phyloP scores from a whole-genome alignment of 2,329 filamentous ascomycete species.

The Arthroderma uncinatum region DNA sequence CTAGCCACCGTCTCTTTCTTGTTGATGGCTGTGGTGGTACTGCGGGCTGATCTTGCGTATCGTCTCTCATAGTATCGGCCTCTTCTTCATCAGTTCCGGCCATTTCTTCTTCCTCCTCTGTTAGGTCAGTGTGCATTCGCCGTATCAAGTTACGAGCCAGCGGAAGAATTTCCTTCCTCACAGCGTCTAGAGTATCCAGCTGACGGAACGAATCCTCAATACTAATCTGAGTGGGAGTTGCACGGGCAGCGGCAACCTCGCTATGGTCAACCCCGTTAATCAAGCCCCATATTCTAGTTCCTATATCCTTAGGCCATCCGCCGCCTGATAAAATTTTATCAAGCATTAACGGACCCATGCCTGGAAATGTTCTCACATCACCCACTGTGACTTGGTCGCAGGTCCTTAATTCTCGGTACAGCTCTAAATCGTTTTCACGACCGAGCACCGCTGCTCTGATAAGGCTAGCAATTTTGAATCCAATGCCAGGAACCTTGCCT shows the following conservation, averaged over 20 bases:
- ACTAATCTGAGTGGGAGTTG: slow-evolving; percentile 75
- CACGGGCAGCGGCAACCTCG: slow-evolving; percentile 59
- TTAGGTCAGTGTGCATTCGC: slow-evolving; percentile 67
- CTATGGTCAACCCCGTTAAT: slow-evolving; percentile 69
- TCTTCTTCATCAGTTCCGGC: slow-evolving; percentile 10
- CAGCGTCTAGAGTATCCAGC: slow-evolving; percentile 52
- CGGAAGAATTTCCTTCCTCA: slow-evolving; percentile 56
- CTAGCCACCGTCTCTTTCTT: slow-evolving; percentile 52
- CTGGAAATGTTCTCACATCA: slow-evolving; percentile 52
- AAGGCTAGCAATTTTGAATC: slow-evolving; percentile 62
- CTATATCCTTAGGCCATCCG: slow-evolving; percentile 60
- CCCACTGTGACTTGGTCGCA: slow-evolving; percentile 52
- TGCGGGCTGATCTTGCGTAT: neutral
- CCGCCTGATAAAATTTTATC: slow-evolving; percentile 59
- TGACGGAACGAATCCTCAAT: slow-evolving; percentile 85
- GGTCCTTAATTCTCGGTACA: slow-evolving; percentile 25
- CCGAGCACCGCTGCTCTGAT: slow-evolving; percentile 52
- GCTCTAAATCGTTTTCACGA: slow-evolving; percentile 26
- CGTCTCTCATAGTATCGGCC: slow-evolving; percentile 10
- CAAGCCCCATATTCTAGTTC: slow-evolving; percentile 61
- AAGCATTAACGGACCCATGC: slow-evolving; percentile 53
- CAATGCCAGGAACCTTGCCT: slow-evolving; percentile 74
- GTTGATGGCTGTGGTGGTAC: neutral
- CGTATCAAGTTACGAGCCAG: slow-evolving; percentile 60
- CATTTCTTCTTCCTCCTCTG: slow-evolving; percentile 40